phyloP scores from a whole-genome alignment of 1,284 basidiomycete species.

The Cutaneotrichosporon cavernicola region DNA sequence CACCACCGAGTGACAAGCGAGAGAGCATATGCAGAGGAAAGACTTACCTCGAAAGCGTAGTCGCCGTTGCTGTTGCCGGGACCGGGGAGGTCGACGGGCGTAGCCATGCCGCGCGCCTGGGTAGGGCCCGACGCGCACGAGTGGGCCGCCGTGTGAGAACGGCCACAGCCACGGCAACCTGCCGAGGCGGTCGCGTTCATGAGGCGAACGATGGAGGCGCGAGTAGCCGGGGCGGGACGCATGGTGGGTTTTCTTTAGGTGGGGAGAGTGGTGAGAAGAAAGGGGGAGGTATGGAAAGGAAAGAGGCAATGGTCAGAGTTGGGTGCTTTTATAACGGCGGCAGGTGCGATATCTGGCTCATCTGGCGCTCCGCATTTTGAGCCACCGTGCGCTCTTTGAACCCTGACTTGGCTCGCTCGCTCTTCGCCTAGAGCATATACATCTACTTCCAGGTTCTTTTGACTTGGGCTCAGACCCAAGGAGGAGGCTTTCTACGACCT shows the following conservation, averaged over 20 bases:
- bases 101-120: constrained; percentile 60
- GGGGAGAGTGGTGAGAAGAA: constrained; percentile 2
- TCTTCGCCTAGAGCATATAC: background rate
- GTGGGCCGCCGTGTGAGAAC: constrained; percentile 34
- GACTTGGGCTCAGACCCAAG: too few species aligned
- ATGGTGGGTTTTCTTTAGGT: constrained; percentile 25
- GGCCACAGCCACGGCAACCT: constrained; percentile 49
- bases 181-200: constrained; percentile 42
- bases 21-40: background rate
- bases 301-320: background rate
- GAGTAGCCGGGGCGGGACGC: constrained; percentile 33
- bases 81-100: constrained; percentile 67
- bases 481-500: background rate
- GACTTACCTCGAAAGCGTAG: constrained; percentile 86
- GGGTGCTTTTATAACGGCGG: background rate
- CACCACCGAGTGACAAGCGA: background rate
- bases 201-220: constrained; percentile 43
- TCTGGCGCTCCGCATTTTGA: background rate
- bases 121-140: constrained; percentile 15
- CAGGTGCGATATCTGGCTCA: background rate
- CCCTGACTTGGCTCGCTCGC: background rate
- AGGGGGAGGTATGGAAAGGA: background rate
- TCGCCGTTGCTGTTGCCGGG: constrained; percentile 65
- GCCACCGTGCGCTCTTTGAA: background rate
- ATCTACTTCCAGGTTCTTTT: background rate